Percentiles rank a stretch among this genome's conserved stretches.
Evolutionary conservation across 305 asterid species (phyloP).

Genomic region (Andrographis paniculata): DNA sequence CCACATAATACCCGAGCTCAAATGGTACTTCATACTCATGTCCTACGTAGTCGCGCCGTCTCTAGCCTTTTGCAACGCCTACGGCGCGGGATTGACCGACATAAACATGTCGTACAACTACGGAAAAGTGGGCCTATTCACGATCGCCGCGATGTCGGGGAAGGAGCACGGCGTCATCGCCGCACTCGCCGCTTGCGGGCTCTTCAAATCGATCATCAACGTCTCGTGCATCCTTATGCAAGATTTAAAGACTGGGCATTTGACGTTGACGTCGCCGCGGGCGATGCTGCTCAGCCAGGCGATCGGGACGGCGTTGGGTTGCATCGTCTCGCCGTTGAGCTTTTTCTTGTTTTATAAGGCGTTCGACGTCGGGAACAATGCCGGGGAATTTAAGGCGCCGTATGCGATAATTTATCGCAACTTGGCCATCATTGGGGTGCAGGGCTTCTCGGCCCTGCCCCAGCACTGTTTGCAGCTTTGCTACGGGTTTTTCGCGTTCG

Average conservation of each 20-base stretch:
- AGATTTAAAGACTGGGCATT: conserved; percentile 30
- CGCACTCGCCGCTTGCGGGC: conserved; percentile 57
- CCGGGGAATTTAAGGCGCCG: conserved; percentile 50
- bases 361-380: conserved; percentile 35
- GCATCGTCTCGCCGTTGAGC: conserved; percentile 42
- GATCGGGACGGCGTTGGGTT: conserved; percentile 53
- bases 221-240: conserved; percentile 52
- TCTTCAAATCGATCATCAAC: conserved; percentile 42
- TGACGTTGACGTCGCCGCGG: conserved; percentile 46
- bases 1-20: conserved; percentile 39
- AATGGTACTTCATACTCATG: conserved; percentile 50
- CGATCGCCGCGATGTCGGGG: conserved; percentile 57
- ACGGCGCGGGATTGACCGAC: conserved; percentile 66
- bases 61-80: conserved; percentile 70
- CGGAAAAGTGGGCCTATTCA: conserved; percentile 59
- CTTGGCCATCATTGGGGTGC: conserved; percentile 48
- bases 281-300: conserved; percentile 70
- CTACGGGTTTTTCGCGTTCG: conserved; percentile 50
- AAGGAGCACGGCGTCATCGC: conserved; percentile 55
- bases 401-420: conserved; percentile 52
- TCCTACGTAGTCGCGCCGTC: conserved; percentile 59
- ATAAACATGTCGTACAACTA: conserved; percentile 67
- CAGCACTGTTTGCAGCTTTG: conserved; percentile 57
- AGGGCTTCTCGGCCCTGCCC: conserved; percentile 64
- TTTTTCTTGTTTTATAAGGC: conserved; percentile 61